Conservation (phyloP, 805 yeast genomes). For the Saturnispora gosingensis region DNA sequence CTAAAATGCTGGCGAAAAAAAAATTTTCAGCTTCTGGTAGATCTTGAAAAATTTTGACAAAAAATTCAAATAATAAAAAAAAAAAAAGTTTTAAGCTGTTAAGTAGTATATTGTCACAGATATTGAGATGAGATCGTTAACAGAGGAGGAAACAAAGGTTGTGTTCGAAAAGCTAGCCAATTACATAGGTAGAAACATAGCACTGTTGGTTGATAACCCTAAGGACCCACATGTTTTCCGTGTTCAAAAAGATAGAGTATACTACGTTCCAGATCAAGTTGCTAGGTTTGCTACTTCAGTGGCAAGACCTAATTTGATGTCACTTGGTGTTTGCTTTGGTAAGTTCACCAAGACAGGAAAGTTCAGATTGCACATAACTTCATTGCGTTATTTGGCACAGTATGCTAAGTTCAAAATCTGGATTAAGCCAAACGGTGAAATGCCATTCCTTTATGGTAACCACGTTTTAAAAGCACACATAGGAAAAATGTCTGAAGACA, state of each 20-base stretch:
- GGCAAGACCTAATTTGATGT: conserved; percentile 83
- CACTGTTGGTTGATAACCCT: conserved; percentile 73
- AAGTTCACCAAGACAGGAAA: conserved; percentile 97
- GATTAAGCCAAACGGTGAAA: conserved; percentile 96
- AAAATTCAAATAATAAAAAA: not conserved
- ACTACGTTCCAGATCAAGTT: conserved; percentile 75
- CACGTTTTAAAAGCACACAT: conserved; percentile 94
- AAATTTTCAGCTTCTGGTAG: conserved; percentile 1
- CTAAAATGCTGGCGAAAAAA: conserved; percentile 1
- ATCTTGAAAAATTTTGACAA: not conserved
- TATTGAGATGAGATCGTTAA: conserved; percentile 78
- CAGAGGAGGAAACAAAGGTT: conserved; percentile 94
- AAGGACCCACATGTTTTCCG: conserved; percentile 91
- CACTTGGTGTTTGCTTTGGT: conserved; percentile 88
- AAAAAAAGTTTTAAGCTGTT: not conserved
- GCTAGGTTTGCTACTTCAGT: conserved; percentile 87
- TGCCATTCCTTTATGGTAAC: conserved; percentile 96
- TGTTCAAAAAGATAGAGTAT: conserved; percentile 92
- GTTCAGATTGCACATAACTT: conserved; percentile 90
- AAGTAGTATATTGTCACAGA: not conserved
- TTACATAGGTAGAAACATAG: conserved; percentile 92
- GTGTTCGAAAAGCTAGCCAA: conserved; percentile 94
- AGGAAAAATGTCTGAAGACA: conserved; percentile 94
- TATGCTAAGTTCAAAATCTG: conserved; percentile 90
- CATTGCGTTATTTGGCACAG: conserved; percentile 71